Evolutionary conservation across 192 early-diverging fungal genomes (phyloP).

Genomic region (Lobosporangium transversale): DNA sequence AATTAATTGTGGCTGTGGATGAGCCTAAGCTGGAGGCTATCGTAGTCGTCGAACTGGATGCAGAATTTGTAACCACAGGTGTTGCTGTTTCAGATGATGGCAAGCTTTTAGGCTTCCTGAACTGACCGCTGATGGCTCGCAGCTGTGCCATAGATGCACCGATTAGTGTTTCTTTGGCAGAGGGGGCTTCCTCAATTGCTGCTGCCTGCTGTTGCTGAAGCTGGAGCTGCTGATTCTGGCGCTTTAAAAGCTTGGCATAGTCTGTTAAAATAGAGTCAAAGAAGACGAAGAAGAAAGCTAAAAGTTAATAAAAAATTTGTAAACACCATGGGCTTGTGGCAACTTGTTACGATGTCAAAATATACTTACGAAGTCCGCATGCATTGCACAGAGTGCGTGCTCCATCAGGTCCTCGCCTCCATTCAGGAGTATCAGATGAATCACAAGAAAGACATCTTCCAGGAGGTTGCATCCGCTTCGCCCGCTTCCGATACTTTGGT

Average conservation of each 20-base stretch:
- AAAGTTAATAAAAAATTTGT: neutral
- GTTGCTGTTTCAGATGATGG: too few relatives aligned
- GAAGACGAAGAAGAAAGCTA: neutral
- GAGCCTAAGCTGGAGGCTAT: too few relatives aligned
- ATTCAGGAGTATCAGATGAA: conserved; percentile 90
- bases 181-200: too few relatives aligned
- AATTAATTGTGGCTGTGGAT: too few relatives aligned
- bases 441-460: conserved; percentile 82
- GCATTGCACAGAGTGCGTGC: conserved; percentile 95
- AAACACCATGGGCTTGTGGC: neutral
- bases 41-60: too few relatives aligned
- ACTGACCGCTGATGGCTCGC: conserved; percentile 5
- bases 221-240: conserved; percentile 14
- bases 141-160: neutral
- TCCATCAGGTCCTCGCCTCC: conserved; percentile 92
- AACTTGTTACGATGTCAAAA: too few relatives aligned
- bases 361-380: conserved; percentile 85
- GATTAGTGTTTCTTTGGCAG: too few relatives aligned
- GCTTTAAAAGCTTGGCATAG: conserved; percentile 42
- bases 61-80: too few relatives aligned
- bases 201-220: too few relatives aligned
- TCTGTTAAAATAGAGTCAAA: conserved; percentile 15
- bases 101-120: too few relatives aligned
- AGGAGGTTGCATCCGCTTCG: conserved; percentile 68
- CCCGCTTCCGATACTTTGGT: conserved; percentile 50